phyloP scores from a whole-genome alignment of 2,329 filamentous ascomycete species.

The Aureobasidium zeae region DNA sequence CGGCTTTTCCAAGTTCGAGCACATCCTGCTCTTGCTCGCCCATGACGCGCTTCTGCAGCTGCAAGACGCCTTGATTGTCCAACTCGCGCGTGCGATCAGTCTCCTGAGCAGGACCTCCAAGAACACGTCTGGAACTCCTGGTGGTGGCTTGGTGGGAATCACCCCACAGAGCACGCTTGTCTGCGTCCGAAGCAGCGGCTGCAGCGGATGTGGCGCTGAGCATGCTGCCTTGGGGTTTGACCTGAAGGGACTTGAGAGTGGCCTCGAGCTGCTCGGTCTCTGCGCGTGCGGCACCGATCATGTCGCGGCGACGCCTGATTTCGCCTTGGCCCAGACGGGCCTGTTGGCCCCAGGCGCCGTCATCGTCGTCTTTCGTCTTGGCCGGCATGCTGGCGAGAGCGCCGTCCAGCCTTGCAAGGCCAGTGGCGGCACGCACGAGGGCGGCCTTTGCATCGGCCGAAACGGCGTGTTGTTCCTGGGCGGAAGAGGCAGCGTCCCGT shows the following conservation, averaged over 20 bases:
- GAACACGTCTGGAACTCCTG: conserved; percentile 48
- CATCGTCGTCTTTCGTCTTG: conserved; percentile 30
- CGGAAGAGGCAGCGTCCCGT: conserved; percentile 53
- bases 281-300: conserved; percentile 59
- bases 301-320: conserved; percentile 59
- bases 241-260: conserved; percentile 55
- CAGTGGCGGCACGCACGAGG: conserved; percentile 57
- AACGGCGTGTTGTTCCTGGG: conserved; percentile 49
- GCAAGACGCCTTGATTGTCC: conserved; percentile 64
- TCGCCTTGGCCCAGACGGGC: conserved; percentile 63
- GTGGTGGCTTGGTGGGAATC: conserved; percentile 22
- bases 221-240: conserved; percentile 34
- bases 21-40: conserved; percentile 65
- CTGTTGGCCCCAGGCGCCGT: conserved; percentile 30
- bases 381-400: conserved; percentile 50
- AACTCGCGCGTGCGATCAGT: conserved; percentile 67
- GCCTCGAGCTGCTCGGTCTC: conserved; percentile 70
- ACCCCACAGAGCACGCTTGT: conserved; percentile 29
- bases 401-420: conserved; percentile 56
- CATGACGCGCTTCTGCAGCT: conserved; percentile 67
- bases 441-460: conserved; percentile 66
- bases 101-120: conserved; percentile 60
- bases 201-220: conserved; percentile 23
- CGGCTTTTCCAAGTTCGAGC: conserved; percentile 56
- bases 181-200: conserved; percentile 29